Evolutionary conservation across 805 yeast species (phyloP), one percentile per base, ranked within the genome.

Genomic region (Starmera quercuum): DNA sequence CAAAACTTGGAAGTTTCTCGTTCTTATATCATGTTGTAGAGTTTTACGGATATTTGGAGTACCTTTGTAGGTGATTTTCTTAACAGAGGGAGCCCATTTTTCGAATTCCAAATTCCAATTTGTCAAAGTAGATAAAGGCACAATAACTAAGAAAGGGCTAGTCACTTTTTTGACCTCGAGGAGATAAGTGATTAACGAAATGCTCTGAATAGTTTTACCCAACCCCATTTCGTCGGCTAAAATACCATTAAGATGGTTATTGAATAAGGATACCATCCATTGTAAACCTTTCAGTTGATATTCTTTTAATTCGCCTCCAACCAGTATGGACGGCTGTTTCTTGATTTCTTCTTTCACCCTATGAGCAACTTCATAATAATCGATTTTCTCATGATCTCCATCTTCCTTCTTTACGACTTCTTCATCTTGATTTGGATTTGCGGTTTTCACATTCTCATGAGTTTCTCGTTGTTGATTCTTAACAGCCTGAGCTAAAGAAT

Each of bases 151-250:
- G 46, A 78, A 83, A 37, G 84, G 84, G 21, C 80, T 85, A 30
- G 68, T 71, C 30, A 68, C 72, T 35, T 77, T 71, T 48, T 83
- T 83, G 26, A 58, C 64, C 50, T 83, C 94, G 38, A 72, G 71
- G 35, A 84, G 62, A 51, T 84, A 78, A 2, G 90, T 71, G 15
- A 83, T 64, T 45, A 83, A 63, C 0, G 92, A 82, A 37, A 83
- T 78, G n/a, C 88, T 75, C 56, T 83, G 94, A 72, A 49, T 66
- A 59, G 99, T 92, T 56, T 92, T 92, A 58, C 99, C 99, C 41
- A 92, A 68, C 42, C 99, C 99, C 99, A 92, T 92, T 61, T 92
- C 99, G 66, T 92, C 99, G 1, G 99, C 99, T 37, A 92, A 63
- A 44, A 92, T 92, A 67, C 99, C 99, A 55, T 92, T 92, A 50